Conservation (phyloP, 176 grass and related monocot genomes). For the Eremochloa ophiuroides region DNA sequence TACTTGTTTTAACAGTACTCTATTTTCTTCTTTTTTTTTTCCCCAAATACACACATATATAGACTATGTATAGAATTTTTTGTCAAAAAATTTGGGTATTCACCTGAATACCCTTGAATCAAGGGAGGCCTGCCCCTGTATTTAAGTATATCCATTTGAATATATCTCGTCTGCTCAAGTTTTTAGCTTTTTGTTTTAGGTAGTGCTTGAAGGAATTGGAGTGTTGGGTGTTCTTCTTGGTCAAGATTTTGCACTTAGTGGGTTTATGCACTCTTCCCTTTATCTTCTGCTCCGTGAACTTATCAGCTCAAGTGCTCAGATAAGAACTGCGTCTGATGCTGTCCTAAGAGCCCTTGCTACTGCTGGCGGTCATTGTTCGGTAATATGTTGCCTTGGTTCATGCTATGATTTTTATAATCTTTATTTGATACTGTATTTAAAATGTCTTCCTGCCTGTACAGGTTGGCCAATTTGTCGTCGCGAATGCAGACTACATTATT, state of each 20-base stretch:
- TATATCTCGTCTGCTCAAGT: constrained; percentile 19
- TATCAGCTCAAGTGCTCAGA: constrained; percentile 73
- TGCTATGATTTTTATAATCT: not conserved
- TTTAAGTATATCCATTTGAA: constrained; percentile 13
- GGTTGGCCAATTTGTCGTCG: constrained; percentile 78
- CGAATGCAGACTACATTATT: constrained; percentile 93
- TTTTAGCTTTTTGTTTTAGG: constrained; percentile 41
- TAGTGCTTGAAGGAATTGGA: constrained; percentile 94
- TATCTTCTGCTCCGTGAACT: constrained; percentile 79
- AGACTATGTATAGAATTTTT: too few relatives aligned
- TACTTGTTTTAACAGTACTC: too few relatives aligned
- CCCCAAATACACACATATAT: too few relatives aligned
- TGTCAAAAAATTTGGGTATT: too few relatives aligned
- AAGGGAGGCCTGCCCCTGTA: too few relatives aligned
- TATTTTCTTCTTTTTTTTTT: too few relatives aligned
- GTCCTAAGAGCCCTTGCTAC: constrained; percentile 70
- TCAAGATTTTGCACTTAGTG: constrained; percentile 81
- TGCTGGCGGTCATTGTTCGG: constrained; percentile 56
- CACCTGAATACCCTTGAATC: too few relatives aligned
- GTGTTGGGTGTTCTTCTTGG: constrained; percentile 71
- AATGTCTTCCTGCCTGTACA: constrained; percentile 38
- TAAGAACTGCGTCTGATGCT: constrained; percentile 83
- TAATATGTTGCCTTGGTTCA: constrained; percentile 44
- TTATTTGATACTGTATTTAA: constrained; percentile 20
- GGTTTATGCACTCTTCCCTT: constrained; percentile 91